Conservation (phyloP, 805 yeast species). For the Ogataea trehalophila region DNA sequence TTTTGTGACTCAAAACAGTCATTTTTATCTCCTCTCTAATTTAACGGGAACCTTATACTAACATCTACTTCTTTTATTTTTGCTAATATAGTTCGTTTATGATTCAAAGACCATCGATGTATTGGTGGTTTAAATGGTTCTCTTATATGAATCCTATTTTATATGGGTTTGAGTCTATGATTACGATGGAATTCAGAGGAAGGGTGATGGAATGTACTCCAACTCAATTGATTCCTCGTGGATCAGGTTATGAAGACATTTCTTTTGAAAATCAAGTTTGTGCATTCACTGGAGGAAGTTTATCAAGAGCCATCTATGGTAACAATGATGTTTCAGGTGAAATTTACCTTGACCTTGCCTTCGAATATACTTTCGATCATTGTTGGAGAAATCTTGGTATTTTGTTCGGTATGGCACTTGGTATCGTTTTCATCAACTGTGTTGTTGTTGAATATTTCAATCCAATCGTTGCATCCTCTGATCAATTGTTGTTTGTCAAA, state of each 20-base stretch:
- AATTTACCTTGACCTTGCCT: conserved; percentile 40
- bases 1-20: neutral
- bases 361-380: conserved; percentile 49
- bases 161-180: conserved; percentile 48
- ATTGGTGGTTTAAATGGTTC: conserved; percentile 61
- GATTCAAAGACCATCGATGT: conserved; percentile 53
- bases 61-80: too few species aligned
- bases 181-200: conserved; percentile 53
- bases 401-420: conserved; percentile 36
- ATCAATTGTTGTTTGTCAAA: conserved; percentile 28
- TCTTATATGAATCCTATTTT: conserved; percentile 45
- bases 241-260: conserved; percentile 46
- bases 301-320: conserved; percentile 17
- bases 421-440: conserved; percentile 32
- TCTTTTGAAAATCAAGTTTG: conserved; percentile 41
- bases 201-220: conserved; percentile 46
- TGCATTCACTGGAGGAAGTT: conserved; percentile 45
- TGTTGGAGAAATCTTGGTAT: conserved; percentile 79
- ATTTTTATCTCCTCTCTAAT: too few species aligned
- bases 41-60: too few species aligned
- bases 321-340: conserved; percentile 45
- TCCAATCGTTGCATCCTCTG: conserved; percentile 29
- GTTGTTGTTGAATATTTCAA: conserved; percentile 28
- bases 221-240: conserved; percentile 44
- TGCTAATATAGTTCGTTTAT: too few species aligned